phyloP scores from a whole-genome alignment of 495 filamentous ascomycete species.

The Opeltia flavorubescens region DNA sequence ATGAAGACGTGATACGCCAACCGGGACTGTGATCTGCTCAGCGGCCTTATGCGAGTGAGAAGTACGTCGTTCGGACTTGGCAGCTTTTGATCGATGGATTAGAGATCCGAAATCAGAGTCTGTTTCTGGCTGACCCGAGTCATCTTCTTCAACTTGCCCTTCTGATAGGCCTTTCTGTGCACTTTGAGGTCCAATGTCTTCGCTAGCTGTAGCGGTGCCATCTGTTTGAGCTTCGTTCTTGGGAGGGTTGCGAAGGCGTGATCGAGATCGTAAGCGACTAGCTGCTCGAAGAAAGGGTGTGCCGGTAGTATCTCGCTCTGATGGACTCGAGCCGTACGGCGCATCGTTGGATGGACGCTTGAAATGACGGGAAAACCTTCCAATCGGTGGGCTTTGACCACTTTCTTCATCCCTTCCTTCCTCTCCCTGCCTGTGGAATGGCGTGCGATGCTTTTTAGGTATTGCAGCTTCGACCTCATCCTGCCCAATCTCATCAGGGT shows the following conservation, averaged over 20 bases:
- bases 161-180: neutral
- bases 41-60: neutral
- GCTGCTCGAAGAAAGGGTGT: slow-evolving; percentile 25
- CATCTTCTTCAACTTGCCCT: neutral
- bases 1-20: slow-evolving; percentile 64
- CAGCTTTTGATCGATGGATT: neutral
- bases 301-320: slow-evolving; percentile 22
- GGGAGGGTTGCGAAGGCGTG: slow-evolving; percentile 5
- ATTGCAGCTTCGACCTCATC: slow-evolving; percentile 7
- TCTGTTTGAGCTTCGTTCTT: slow-evolving; percentile 2
- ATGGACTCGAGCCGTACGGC: slow-evolving; percentile 13
- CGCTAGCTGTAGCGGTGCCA: slow-evolving; percentile 7
- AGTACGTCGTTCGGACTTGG: neutral
- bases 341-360: neutral
- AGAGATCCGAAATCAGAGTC: neutral
- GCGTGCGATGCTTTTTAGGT: slow-evolving; percentile 8
- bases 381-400: slow-evolving; percentile 1
- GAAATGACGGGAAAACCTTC: neutral
- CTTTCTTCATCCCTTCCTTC: slow-evolving; percentile 1
- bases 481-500: slow-evolving; percentile 8
- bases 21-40: slow-evolving; percentile 39
- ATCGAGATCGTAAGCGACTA: slow-evolving; percentile 11
- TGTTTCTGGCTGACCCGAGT: neutral
- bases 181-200: slow-evolving; percentile 7
- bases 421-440: slow-evolving; percentile 10